Conservation (phyloP, 306 rosid genomes). For the Aeschynomene evenia region DNA sequence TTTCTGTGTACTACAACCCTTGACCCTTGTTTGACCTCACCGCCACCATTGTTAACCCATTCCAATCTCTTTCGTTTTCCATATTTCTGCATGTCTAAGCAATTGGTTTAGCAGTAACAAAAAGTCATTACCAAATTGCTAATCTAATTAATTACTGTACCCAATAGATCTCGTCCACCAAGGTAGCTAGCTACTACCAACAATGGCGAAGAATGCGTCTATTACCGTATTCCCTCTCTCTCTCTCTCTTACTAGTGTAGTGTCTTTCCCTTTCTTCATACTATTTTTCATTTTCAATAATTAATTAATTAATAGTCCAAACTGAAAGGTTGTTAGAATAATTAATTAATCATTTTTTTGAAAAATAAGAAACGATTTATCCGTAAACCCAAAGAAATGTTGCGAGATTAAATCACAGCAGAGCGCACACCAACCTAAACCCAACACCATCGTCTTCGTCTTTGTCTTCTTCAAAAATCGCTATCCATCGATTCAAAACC, state of each 20-base stretch:
- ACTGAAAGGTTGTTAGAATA: conserved; percentile 22
- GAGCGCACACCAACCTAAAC: conserved; percentile 30
- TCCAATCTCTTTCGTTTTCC: no score
- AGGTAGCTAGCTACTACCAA: not conserved
- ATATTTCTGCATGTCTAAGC: no score
- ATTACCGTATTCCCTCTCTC: not conserved
- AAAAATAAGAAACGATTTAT: not conserved
- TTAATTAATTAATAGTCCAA: conserved; percentile 10
- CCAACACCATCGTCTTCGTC: conserved; percentile 32
- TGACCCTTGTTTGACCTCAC: conserved; percentile 8
- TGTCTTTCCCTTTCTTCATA: not conserved
- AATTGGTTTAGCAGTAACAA: conserved; percentile 1
- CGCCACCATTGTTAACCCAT: not conserved
- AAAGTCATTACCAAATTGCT: not conserved
- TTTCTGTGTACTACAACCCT: not conserved
- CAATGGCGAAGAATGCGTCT: not conserved
- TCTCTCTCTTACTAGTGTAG: not conserved
- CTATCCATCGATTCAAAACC: conserved; percentile 19
- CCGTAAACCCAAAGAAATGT: conserved; percentile 65
- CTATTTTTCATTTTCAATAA: no score
- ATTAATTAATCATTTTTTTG: not conserved
- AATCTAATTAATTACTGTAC: not conserved
- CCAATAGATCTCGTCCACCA: not conserved
- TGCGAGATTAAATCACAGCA: conserved; percentile 33
- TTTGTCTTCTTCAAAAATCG: conserved; percentile 17